Base-by-base conservation (phyloP, 306 rosid genomes). In the Herpetospermum pedunculosum region DNA sequence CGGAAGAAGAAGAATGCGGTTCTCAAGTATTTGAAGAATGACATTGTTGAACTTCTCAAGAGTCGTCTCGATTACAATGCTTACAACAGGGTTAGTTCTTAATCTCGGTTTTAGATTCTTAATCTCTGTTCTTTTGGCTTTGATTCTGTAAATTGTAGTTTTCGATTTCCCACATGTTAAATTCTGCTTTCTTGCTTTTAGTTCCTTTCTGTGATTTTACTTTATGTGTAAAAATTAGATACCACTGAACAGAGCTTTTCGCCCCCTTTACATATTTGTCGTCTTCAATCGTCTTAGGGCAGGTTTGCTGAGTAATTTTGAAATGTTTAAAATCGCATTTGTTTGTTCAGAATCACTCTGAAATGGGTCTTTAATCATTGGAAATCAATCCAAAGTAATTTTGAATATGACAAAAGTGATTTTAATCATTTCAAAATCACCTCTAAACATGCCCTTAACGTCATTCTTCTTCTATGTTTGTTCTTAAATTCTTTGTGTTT, bases 31-130 rank as follows among this genome's bases (percentile, higher is more conserved):
- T 52, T 78, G 77, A 94, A 89, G 85, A 82, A 78, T 74, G 98
- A 89, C 75, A 70, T 88, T 8, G 87, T 81, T 0, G 95, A 88
- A 54, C 96, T 89, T 75, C 92, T 94, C 34, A 82, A 65, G 75
- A 70, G 6, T 53, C 88, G 87, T 79, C 77, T n/a, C 30, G 91
- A 83, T 37, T 77, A 77, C 63, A 81, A 81, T 70, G 96, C 99
- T 43, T 91, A 84, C 44, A 82, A 72, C 63, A 88, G 90, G 95
- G 99, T 91, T 82, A 55, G 74, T 43, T 48, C 37, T 55, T 55
- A 55, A 55, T 14, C 9, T 55, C 8, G 35, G 63, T 55, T 28
- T 59, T 59, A 15, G 67, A 30, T 41, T 50, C 19, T 58, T 10
- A 13, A 30, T 23, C 19, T 41, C 59, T 30, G 63, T 44, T 44